Percentiles rank a stretch among this genome's conserved stretches.
Evolutionary conservation across 805 yeast species (phyloP).

Genomic region (Saturnispora serradocipensis): DNA sequence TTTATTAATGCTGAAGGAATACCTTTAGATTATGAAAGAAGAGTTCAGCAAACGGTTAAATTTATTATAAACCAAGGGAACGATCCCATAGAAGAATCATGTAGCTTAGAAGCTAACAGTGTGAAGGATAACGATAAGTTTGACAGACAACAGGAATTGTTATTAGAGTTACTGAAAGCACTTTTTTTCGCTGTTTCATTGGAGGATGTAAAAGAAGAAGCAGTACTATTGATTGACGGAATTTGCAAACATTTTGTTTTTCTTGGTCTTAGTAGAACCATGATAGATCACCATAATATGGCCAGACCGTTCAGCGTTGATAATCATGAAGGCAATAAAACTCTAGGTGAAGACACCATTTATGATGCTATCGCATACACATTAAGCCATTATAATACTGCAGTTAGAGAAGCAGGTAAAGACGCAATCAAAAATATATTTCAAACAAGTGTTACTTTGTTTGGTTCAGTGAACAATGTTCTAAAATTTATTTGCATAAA

Average conservation of each 20-base stretch:
- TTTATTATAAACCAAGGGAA: slow-evolving; percentile 30
- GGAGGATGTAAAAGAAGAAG: slow-evolving; percentile 62
- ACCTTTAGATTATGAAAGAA: slow-evolving; percentile 34
- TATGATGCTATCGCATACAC: slow-evolving; percentile 73
- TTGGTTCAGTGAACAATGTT: slow-evolving; percentile 59
- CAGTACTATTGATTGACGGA: slow-evolving; percentile 49
- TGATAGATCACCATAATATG: slow-evolving; percentile 57
- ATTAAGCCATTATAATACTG: slow-evolving; percentile 62
- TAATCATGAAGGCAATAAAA: slow-evolving; percentile 70
- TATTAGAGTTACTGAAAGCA: slow-evolving; percentile 56
- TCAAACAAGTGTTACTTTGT: slow-evolving; percentile 51
- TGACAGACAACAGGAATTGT: slow-evolving; percentile 54
- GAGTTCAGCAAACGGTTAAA: slow-evolving; percentile 42
- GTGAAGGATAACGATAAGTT: slow-evolving; percentile 41
- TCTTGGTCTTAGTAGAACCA: slow-evolving; percentile 64
- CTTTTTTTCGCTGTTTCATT: slow-evolving; percentile 70
- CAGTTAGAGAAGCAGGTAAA: slow-evolving; percentile 64
- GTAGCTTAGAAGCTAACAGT: slow-evolving; percentile 30
- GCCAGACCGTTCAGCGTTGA: slow-evolving; percentile 64
- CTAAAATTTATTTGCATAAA: slow-evolving; percentile 68
- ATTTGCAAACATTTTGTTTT: slow-evolving; percentile 73
- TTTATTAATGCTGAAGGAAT: slow-evolving; percentile 50
- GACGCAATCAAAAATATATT: slow-evolving; percentile 55
- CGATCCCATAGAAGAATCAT: slow-evolving; percentile 16
- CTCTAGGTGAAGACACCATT: slow-evolving; percentile 59